phyloP scores from a whole-genome alignment of 1,139 yeast genomes.

The Schizosaccharomyces versatilis region DNA sequence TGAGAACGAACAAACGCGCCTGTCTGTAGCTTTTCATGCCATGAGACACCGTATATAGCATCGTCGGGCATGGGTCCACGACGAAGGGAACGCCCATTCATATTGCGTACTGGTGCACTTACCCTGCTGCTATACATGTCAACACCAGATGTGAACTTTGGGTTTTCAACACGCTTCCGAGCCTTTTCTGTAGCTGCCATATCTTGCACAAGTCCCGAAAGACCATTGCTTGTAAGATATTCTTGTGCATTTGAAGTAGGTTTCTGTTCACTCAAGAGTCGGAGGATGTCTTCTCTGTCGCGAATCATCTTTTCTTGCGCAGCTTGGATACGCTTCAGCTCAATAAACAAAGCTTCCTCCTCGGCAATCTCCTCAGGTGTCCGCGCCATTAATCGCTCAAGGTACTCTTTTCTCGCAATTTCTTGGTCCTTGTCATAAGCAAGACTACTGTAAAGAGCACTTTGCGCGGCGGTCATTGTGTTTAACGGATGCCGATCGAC shows the following conservation, averaged over 20 bases:
- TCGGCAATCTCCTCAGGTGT: slow-evolving; percentile 95
- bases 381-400: slow-evolving; percentile 52
- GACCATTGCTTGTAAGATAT: slow-evolving; percentile 56
- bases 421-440: slow-evolving; percentile 49
- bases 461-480: slow-evolving; percentile 13
- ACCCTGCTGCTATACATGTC: not conserved
- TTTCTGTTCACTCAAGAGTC: slow-evolving; percentile 70
- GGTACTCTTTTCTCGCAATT: slow-evolving; percentile 53
- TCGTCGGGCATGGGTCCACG: not conserved
- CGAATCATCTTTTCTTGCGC: slow-evolving; percentile 74
- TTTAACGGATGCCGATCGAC: slow-evolving; percentile 16
- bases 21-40: slow-evolving; percentile 58
- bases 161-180: slow-evolving; percentile 30
- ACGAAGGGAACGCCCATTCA: slow-evolving; percentile 39
- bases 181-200: slow-evolving; percentile 57
- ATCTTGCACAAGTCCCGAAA: slow-evolving; percentile 64
- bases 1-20: slow-evolving; percentile 68
- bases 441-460: slow-evolving; percentile 23
- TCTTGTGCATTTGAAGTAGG: slow-evolving; percentile 41
- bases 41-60: slow-evolving; percentile 42
- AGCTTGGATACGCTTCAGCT: slow-evolving; percentile 76
- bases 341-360: slow-evolving; percentile 81
- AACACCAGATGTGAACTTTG: slow-evolving; percentile 9
- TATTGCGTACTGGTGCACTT: slow-evolving; percentile 16
- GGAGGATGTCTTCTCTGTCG: slow-evolving; percentile 61